Base-by-base conservation (phyloP, 148 eudicot genomes). In the Amaranthus palmeri region DNA sequence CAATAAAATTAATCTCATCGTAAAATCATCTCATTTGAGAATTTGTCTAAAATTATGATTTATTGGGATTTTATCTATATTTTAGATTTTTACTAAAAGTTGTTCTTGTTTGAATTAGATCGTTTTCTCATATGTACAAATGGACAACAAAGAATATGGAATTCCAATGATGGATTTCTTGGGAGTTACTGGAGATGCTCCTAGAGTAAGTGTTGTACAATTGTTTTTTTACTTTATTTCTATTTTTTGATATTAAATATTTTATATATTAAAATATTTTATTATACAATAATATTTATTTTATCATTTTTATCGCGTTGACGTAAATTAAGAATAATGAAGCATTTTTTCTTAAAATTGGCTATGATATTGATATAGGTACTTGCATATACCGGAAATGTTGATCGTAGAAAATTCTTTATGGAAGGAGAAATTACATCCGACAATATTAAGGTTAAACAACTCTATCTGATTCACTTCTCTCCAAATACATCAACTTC, bases 81-180 rank as follows among this genome's bases (percentile, higher is more conserved):
- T 25, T 25, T 25, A 25, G 36, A 25, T 25, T 25, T 25, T 25
- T 0, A 25, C 36, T 25, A 25, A 25, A 25, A 25, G 36, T 25
- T 25, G 1, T 25, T 25, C 36, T 25, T 25, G 36, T 0, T 25
- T 25, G 36, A 25, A 25, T 25, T 25, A 93, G 98, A 84, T 86
- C 70, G 69, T 93, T 50, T 93, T 89, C 71, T 87, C 91, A 3
- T 83, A 74, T 10, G 87, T 93, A 72, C 85, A 89, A 40, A 79
- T 81, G 81, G 97, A 87, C 70, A 81, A 93, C 49, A 85, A 89
- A 82, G 97, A 91, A 48, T 82, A 76, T 63, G 98, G 98, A 67
- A 88, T 70, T 68, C 91, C 95, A 54, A 88, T 93, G 13, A 76
- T 91, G 41, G 97, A 93, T 25, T 89, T 84, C 78, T 89, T 93